Conservation (phyloP, 345 rosid species). For the Moricandia moricandioides region DNA sequence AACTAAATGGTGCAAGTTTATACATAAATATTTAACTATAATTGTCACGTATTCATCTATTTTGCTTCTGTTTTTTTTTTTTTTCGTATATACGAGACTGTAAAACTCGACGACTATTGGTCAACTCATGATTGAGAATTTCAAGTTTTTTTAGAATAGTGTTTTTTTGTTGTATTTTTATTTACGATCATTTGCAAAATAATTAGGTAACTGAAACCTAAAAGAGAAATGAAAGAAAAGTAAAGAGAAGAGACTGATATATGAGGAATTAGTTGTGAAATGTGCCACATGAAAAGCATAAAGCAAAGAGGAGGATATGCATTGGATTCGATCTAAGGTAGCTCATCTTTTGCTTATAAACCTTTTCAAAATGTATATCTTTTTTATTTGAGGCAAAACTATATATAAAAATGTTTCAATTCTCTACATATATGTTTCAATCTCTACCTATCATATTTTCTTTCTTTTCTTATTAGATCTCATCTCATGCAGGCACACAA, state of each 20-base stretch:
- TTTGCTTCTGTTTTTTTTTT: neutral
- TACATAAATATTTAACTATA: neutral
- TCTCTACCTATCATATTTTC: neutral
- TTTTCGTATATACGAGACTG: neutral
- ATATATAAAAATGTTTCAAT: too few species aligned
- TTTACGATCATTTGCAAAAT: slow-evolving; percentile 5
- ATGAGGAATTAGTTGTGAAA: slow-evolving; percentile 15
- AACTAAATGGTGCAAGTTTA: slow-evolving; percentile 18
- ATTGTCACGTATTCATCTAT: neutral
- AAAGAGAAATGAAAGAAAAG: neutral
- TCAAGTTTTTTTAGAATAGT: neutral
- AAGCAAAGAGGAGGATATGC: slow-evolving; percentile 24
- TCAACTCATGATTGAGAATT: neutral
- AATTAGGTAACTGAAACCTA: slow-evolving; percentile 23
- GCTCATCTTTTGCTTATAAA: neutral
- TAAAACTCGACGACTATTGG: neutral
- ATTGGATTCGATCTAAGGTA: slow-evolving; percentile 27
- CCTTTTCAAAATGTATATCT: too few species aligned
- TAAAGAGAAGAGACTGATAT: neutral
- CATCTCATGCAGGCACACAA: slow-evolving; percentile 30
- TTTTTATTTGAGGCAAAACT: too few species aligned
- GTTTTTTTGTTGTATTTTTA: neutral
- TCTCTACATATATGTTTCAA: too few species aligned
- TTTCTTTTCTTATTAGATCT: neutral
- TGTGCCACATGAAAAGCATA: slow-evolving; percentile 25